Evolutionary conservation across 768 basidiomycete genomes (phyloP), one percentile per base, ranked within the genome.

Genomic region (Leccinum longicurvipes): DNA sequence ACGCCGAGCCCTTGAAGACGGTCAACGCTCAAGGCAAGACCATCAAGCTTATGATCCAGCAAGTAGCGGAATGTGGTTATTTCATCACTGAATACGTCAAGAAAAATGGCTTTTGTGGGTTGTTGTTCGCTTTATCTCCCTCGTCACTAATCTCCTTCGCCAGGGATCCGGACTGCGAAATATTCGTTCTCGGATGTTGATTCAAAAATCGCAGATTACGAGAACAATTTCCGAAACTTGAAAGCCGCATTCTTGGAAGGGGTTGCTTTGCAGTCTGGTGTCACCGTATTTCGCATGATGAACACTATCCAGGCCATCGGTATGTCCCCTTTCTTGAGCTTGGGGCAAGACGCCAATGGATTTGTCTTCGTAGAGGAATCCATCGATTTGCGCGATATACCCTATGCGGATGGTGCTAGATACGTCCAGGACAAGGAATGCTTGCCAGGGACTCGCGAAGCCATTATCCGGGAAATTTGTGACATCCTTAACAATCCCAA

Each of bases 61-160:
- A 65, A 15, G 55, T 65, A 39, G 63, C 63, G 24, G 63, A 65
- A 47, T 65, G 63, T 34, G 63, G 63, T 6, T 66, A 66, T 28
- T 64, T 64, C 51, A 63, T 64, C 17, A n/a, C 58, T 2, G 63
- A 65, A 44, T 66, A 66, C 8, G 49, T 58, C 28, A 66, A 57
- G 19, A 54, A 59, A 31, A 48, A 42, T 8, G 57, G 11, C 15
- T 66, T 64, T 19, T 66, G 63, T 64, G 1, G 24, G 63, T 60
- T 10, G 1, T 44, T 19, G 3, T 36, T 17, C 6, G 3, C 28
- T 31, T 51, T 39, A 17, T 27, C 6, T 24, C 21, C 0, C 1
- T 5, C 12, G 8, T 15, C 5, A 4, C 46, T 64, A 19, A 66
- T 24, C 2, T n/a, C 41, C 10, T 11, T 34, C 5, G 6, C 2